Conservation (phyloP, 345 rosid species). For the Rhodomyrtus tomentosa region DNA sequence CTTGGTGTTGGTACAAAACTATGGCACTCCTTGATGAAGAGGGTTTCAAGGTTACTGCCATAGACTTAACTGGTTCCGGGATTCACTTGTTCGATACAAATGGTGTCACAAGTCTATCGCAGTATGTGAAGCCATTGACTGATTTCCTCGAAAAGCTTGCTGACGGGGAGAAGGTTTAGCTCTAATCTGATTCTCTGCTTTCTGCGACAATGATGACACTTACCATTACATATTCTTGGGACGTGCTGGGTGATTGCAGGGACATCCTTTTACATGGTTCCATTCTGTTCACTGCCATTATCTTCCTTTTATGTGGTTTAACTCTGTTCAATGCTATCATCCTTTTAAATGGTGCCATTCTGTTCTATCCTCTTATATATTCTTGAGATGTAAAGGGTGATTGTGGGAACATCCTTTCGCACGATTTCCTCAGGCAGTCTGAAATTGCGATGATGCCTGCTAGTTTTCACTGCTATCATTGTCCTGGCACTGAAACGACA, state of each 20-base stretch:
- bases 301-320: background rate
- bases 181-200: background rate
- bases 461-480: background rate
- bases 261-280: background rate
- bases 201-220: background rate
- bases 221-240: background rate
- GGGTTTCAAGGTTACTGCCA: slow-evolving; percentile 80
- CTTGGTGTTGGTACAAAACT: slow-evolving; percentile 99
- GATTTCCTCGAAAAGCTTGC: slow-evolving; percentile 64
- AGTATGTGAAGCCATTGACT: slow-evolving; percentile 77
- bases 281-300: background rate
- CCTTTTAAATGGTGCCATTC: background rate
- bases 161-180: slow-evolving; percentile 60
- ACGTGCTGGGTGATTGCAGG: background rate
- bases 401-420: background rate
- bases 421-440: background rate
- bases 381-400: background rate
- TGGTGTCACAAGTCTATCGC: slow-evolving; percentile 55
- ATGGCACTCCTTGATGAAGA: slow-evolving; percentile 85
- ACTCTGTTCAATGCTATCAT: background rate
- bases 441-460: background rate
- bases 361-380: background rate
- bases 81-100: slow-evolving; percentile 63
- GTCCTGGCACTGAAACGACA: background rate
- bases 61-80: slow-evolving; percentile 93